Conservation (phyloP, 257 asterid genomes). For the Ilex asprella region DNA sequence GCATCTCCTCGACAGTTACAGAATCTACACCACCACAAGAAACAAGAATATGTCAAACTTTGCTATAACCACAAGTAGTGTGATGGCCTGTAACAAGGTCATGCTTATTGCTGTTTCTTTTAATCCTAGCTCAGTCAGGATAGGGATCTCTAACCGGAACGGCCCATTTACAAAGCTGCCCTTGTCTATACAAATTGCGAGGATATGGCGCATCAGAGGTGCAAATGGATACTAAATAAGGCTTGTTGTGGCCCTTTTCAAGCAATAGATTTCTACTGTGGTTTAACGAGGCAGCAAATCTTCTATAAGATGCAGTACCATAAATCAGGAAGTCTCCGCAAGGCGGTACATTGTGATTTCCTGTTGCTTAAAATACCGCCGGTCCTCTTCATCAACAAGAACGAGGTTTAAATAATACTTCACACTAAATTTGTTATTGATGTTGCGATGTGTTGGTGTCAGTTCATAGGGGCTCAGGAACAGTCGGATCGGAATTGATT, state of each 20-base stretch:
- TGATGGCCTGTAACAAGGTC: too few species aligned
- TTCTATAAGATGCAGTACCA: slow-evolving; percentile 4
- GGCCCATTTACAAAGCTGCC: slow-evolving; percentile 9
- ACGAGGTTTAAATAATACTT: slow-evolving; percentile 92
- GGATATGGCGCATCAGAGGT: slow-evolving; percentile 16
- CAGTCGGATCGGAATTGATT: slow-evolving; percentile 92
- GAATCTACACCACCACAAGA: too few species aligned
- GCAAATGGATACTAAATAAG: slow-evolving; percentile 20
- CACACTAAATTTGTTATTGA: slow-evolving; percentile 95
- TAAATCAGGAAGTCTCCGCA: slow-evolving; percentile 48
- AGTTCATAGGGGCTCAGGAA: slow-evolving; percentile 97
- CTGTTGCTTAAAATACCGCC: slow-evolving; percentile 96
- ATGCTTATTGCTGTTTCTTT: too few species aligned
- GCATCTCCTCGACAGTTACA: too few species aligned
- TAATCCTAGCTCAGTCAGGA: background rate
- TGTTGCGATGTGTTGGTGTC: slow-evolving; percentile 84
- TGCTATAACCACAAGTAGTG: too few species aligned
- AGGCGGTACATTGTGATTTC: slow-evolving; percentile 85
- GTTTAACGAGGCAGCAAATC: slow-evolving; percentile 9
- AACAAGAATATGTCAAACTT: too few species aligned
- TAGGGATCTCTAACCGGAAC: slow-evolving; percentile 12
- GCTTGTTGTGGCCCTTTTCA: slow-evolving; percentile 10
- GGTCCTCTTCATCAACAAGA: slow-evolving; percentile 96
- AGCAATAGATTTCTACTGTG: slow-evolving; percentile 11
- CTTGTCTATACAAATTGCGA: too few species aligned